Base-by-base conservation (phyloP, 345 rosid species). In the Aquilaria yunnanensis region DNA sequence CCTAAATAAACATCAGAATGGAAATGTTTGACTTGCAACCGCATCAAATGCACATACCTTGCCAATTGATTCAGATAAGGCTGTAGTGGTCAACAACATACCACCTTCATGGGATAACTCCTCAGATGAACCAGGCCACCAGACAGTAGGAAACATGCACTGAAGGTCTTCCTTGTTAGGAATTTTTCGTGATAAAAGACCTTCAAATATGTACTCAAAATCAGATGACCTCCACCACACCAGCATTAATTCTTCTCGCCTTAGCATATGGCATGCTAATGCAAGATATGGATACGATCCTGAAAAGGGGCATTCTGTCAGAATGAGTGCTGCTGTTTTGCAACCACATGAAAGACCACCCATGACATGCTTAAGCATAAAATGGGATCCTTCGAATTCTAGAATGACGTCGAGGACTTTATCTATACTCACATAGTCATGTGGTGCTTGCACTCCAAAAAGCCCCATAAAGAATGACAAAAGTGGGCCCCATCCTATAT, bases 61-160 rank as follows among this genome's bases (percentile, higher is more conserved):
- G 75, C 73, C 77, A 69, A 85, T 72, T 68, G 95, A 80, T 50
- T 88, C 96, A 12, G 88, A 83, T 64, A 94, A 83, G 66, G 92
- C 90, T 46, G 87, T 67, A 47, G 90, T 77, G 9, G 95, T 78
- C 76, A 94, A 74, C 57, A 75, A 64, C 99, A 94, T 88, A 79
- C 96, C 86, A 70, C 75, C 78, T 80, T 88, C 97, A 61, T 70
- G 60, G 57, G 90, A 86, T 34, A 80, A 65, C 66, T 86, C 96
- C 74, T 94, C 99, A 69, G 74, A 81, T 61, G 97, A 88, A 58
- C 99, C 90, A 79, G 97, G 91, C 99, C 99, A 94, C 97, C 97
- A 94, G 74, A 90, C 95, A 77, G 87, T 85, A 66, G 96, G 96
- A 80, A 94, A 78, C 71, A 94, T 69, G 66, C 78, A 75, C 69